Evolutionary conservation across 2,329 filamentous ascomycete genomes (phyloP).

Genomic region (Trichoderma sp.): DNA sequence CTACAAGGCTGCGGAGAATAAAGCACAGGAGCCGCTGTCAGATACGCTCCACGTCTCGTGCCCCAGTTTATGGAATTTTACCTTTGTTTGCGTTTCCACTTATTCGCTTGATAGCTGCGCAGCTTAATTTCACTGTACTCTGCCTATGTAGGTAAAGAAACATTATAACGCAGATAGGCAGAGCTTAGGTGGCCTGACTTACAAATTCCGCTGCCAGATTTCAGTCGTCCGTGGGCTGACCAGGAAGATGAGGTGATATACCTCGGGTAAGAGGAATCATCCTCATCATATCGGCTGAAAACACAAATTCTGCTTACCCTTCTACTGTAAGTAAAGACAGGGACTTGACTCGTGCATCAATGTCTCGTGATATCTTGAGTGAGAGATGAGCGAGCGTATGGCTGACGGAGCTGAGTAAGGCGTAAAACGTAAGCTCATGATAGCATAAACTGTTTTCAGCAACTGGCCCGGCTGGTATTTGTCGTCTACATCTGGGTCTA

Average conservation of each 20-base stretch:
- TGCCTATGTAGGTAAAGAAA: too few relatives aligned
- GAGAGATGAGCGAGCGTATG: not conserved
- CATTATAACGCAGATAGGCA: not conserved
- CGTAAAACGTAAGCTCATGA: not conserved
- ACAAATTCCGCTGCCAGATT: not conserved
- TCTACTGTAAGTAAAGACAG: not conserved
- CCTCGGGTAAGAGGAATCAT: not conserved
- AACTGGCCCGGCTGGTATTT: not conserved
- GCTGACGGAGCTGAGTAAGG: not conserved
- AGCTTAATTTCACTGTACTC: not conserved
- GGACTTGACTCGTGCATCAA: not conserved
- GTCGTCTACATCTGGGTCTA: not conserved
- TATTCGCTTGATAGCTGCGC: not conserved
- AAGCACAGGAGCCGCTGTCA: not conserved
- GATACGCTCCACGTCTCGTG: not conserved
- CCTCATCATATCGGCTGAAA: not conserved
- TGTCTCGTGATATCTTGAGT: not conserved
- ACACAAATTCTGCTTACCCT: not conserved
- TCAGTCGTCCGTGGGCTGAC: not conserved
- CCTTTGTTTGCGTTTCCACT: not conserved
- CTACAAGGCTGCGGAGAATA: not conserved
- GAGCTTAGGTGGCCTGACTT: not conserved
- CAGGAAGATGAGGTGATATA: not conserved
- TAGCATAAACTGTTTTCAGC: not conserved
- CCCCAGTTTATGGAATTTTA: not conserved